Base-by-base conservation (phyloP, 2,329 filamentous ascomycete genomes). In the Pseudocercospora fijiensis region DNA sequence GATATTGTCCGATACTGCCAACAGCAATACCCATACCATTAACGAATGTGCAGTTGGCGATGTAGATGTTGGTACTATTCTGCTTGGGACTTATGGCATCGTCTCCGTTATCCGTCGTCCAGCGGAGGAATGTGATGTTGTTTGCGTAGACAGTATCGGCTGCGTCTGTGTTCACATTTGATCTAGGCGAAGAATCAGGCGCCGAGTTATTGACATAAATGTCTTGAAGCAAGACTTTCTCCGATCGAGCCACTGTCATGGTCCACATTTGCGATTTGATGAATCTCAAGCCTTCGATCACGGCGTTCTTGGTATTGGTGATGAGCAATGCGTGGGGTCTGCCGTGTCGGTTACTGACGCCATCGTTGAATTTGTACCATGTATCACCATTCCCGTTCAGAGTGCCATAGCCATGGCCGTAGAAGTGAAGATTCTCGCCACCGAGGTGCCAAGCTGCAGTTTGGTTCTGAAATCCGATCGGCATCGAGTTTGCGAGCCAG, bases 201-300 rank as follows among this genome's bases (percentile, higher is more conserved):
- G 57, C 37, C 13, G 79, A 81, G 71, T 80, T 86, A 73, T 85
- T 85, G 62, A 85, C 78, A 65, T 81, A 78, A 24, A 86, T 84
- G 62, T 82, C 78, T 56, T 83, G 77, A 3, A 86, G 75, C 0
- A 82, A 73, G 2, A 83, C 73, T 56, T 82, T 73, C 16, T 80
- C 67, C 1, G 82, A 82, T 68, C 82, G 76, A 9, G 82, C 83
- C 24, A 85, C 78, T 1, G 82, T 81, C 78, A 86, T 82, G 11
- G 73, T 73, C 67, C 85, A 87, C 85, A 87, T 86, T 74, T 86
- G 84, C 63, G 81, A 84, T 65, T 84, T 80, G 6, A 87, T 75
- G 66, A 85, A 85, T 2, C 77, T 77, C 13, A 86, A 66, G 3
- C 82, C 79, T 45, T 76, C 73, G 10, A 86, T 76, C 1, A 80